Evolutionary conservation across 441 rosid species (phyloP).

Genomic region (Metrosideros polymorpha): DNA sequence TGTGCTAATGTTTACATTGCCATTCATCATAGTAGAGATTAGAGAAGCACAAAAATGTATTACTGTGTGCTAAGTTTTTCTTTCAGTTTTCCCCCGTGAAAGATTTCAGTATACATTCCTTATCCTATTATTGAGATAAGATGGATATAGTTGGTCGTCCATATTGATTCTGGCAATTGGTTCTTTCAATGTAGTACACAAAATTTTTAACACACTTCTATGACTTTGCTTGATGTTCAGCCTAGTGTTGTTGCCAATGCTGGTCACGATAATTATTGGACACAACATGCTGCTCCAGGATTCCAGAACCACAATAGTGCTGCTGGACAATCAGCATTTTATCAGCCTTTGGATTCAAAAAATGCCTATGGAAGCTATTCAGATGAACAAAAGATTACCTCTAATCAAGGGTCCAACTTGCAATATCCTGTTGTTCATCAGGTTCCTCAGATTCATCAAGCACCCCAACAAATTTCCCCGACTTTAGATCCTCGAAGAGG

Average conservation of each 20-base stretch:
- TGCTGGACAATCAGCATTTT: conserved; percentile 50
- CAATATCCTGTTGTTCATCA: conserved; percentile 54
- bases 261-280: conserved; percentile 74
- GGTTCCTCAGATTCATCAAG: conserved; percentile 45
- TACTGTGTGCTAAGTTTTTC: neutral
- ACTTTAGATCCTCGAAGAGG: conserved; percentile 53
- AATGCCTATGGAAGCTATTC: conserved; percentile 56
- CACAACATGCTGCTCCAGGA: conserved; percentile 35
- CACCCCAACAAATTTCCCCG: conserved; percentile 39
- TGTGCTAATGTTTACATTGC: neutral
- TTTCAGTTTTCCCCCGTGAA: neutral
- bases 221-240: conserved; percentile 25
- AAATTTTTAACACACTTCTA: neutral
- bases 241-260: conserved; percentile 40
- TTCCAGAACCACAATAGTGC: conserved; percentile 53
- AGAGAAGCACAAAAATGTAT: neutral
- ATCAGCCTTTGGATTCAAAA: conserved; percentile 56
- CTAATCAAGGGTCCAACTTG: conserved; percentile 52
- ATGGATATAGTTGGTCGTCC: neutral
- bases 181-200: neutral
- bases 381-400: conserved; percentile 54
- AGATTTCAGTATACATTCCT: neutral
- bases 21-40: neutral
- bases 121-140: neutral
- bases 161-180: neutral